Percentiles rank a stretch among this genome's conserved stretches.
Evolutionary conservation across 2,329 filamentous ascomycete species (phyloP).

Genomic region (Ophiocordyceps camponoti-leonardi): DNA sequence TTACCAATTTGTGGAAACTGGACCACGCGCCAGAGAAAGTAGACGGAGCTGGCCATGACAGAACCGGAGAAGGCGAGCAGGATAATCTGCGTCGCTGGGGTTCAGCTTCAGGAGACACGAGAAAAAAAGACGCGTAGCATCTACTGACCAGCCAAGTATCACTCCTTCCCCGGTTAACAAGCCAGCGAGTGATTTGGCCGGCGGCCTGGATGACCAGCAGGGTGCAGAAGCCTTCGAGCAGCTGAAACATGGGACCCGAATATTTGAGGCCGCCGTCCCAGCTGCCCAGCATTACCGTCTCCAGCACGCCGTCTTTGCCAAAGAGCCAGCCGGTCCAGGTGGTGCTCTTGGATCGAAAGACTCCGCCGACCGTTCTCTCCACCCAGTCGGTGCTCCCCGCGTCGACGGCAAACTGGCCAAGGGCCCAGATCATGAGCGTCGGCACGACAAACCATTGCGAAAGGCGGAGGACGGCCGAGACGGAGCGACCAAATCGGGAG

Average conservation of each 20-base stretch:
- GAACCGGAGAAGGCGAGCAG: slow-evolving; percentile 77
- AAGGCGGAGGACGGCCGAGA: slow-evolving; percentile 52
- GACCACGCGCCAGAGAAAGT: slow-evolving; percentile 91
- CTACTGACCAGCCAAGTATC: slow-evolving; percentile 85
- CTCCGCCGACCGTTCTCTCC: slow-evolving; percentile 55
- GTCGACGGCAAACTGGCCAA: slow-evolving; percentile 91
- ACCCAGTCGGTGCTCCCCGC: slow-evolving; percentile 66
- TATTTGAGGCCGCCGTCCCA: slow-evolving; percentile 85
- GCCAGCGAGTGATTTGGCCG: slow-evolving; percentile 85
- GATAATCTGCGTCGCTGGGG: slow-evolving; percentile 47
- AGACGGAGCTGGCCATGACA: slow-evolving; percentile 82
- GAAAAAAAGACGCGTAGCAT: no score
- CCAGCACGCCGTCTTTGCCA: slow-evolving; percentile 67
- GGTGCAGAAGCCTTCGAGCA: slow-evolving; percentile 92
- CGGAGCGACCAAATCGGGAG: slow-evolving; percentile 56
- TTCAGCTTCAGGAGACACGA: background rate
- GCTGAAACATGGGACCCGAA: slow-evolving; percentile 85
- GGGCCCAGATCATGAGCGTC: slow-evolving; percentile 76
- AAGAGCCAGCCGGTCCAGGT: slow-evolving; percentile 73
- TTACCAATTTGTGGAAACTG: slow-evolving; percentile 89
- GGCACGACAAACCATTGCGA: slow-evolving; percentile 82
- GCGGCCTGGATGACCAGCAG: slow-evolving; percentile 87
- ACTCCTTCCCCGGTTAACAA: slow-evolving; percentile 82
- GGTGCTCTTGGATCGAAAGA: slow-evolving; percentile 42
- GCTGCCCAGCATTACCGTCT: slow-evolving; percentile 61